Conservation (phyloP, 2,329 filamentous ascomycete genomes). For the Aspergillus phoenicis region DNA sequence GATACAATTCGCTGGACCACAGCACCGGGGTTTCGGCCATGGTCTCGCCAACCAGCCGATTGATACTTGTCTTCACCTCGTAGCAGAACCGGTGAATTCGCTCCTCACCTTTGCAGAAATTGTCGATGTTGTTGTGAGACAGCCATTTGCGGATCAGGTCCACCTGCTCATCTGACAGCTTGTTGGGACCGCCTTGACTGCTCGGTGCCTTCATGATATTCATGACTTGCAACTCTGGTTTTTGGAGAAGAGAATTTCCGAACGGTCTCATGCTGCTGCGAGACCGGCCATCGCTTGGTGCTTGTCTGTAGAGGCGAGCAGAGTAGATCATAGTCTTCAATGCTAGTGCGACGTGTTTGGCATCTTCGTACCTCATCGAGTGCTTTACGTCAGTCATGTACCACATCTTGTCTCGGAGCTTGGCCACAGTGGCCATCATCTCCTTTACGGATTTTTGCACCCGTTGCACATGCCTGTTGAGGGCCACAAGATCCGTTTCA, state of each 20-base stretch:
- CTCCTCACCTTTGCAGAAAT: slow-evolving; percentile 93
- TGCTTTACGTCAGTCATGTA: slow-evolving; percentile 92
- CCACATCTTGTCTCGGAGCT: slow-evolving; percentile 96
- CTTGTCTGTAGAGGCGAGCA: slow-evolving; percentile 34
- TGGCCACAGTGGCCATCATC: slow-evolving; percentile 72
- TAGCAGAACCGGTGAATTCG: slow-evolving; percentile 90
- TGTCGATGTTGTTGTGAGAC: slow-evolving; percentile 77
- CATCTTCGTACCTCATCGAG: slow-evolving; percentile 84
- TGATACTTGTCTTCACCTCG: slow-evolving; percentile 84
- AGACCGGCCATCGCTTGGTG: slow-evolving; percentile 37
- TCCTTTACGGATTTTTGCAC: slow-evolving; percentile 73
- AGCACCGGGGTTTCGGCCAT: slow-evolving; percentile 83
- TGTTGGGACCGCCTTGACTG: slow-evolving; percentile 88
- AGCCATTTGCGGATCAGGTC: slow-evolving; percentile 84
- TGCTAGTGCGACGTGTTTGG: slow-evolving; percentile 80
- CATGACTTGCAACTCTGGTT: slow-evolving; percentile 81
- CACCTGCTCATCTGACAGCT: slow-evolving; percentile 92
- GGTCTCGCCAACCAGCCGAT: slow-evolving; percentile 80
- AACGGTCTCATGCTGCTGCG: slow-evolving; percentile 51
- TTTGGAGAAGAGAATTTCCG: slow-evolving; percentile 67
- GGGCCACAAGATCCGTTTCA: slow-evolving; percentile 65
- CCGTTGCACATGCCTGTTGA: slow-evolving; percentile 78
- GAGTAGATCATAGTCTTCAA: slow-evolving; percentile 82
- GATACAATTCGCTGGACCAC: slow-evolving; percentile 89
- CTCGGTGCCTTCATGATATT: slow-evolving; percentile 81